A percentile compares a stretch with the other conserved stretches of the same genome.
These are phyloP conservation scores for Parathielavia hyrcaniae DNA, from an alignment of 495 filamentous ascomycete species.

Conservation along the genomic window DNA sequence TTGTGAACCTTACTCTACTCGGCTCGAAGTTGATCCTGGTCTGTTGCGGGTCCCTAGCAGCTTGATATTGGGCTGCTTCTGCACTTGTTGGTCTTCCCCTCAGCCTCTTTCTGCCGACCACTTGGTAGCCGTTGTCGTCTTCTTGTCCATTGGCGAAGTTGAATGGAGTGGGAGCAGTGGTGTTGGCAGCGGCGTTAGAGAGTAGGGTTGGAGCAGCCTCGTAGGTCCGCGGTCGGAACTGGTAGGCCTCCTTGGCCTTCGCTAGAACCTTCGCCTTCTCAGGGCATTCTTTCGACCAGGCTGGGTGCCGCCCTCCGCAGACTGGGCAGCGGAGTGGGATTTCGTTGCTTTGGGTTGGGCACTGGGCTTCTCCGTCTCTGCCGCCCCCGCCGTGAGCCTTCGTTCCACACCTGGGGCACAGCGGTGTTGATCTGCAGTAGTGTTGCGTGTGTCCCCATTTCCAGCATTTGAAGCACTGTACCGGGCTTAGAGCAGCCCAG, in stretches of 20 bases:
- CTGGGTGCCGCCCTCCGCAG: background rate
- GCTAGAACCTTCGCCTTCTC: background rate
- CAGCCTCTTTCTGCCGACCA: too few species aligned
- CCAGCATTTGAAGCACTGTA: slow-evolving; percentile 5
- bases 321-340: background rate
- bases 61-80: too few species aligned
- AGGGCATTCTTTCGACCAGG: background rate
- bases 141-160: too few species aligned
- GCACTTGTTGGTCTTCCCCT: too few species aligned
- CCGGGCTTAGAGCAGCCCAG: background rate
- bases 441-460: slow-evolving; percentile 1
- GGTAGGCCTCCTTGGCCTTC: background rate
- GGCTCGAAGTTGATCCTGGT: too few species aligned
- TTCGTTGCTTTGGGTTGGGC: background rate
- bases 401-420: background rate
- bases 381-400: background rate
- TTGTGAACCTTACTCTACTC: too few species aligned
- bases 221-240: too few species aligned
- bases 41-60: too few species aligned
- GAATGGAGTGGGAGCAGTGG: too few species aligned
- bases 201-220: too few species aligned
- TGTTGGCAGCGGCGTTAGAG: too few species aligned
- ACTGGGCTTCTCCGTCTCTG: background rate
- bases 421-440: background rate
- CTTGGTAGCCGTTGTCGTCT: too few species aligned